Evolutionary conservation across 1,284 basidiomycete species (phyloP).

Genomic region (Cryptococcus maquisensis): DNA sequence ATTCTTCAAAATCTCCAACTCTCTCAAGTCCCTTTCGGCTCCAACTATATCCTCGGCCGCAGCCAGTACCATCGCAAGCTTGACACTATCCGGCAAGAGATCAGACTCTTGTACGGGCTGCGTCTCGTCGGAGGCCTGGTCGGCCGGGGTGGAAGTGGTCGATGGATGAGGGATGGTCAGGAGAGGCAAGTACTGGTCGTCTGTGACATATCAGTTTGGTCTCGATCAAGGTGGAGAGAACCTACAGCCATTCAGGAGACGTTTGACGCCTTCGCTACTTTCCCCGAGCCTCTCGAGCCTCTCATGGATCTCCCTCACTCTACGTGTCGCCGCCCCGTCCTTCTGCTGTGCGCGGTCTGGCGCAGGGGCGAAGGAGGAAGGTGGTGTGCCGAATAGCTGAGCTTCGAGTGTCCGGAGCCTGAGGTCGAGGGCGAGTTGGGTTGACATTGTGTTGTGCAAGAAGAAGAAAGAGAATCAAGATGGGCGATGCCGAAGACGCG

Average conservation of each 20-base stretch:
- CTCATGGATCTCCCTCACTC: slow-evolving; percentile 20
- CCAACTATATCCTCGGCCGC: slow-evolving; percentile 31
- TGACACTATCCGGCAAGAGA: slow-evolving; percentile 25
- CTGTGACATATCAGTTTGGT: slow-evolving; percentile 10
- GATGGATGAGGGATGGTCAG: slow-evolving; percentile 5
- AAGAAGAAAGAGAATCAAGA: background rate
- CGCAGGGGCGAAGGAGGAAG: slow-evolving; percentile 4
- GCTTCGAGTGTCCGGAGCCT: slow-evolving; percentile 40
- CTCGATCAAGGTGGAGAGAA: background rate
- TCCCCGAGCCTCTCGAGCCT: slow-evolving; percentile 21
- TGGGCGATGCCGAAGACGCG: background rate
- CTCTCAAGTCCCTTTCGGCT: slow-evolving; percentile 39
- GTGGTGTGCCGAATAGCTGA: slow-evolving; percentile 26
- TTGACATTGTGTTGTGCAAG: background rate
- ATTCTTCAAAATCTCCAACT: slow-evolving; percentile 31
- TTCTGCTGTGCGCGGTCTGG: background rate
- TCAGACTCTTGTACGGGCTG: slow-evolving; percentile 14
- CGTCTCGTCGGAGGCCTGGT: background rate
- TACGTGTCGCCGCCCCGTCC: slow-evolving; percentile 4
- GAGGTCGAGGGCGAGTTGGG: slow-evolving; percentile 30
- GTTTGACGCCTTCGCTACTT: slow-evolving; percentile 31
- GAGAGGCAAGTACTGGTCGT: slow-evolving; percentile 34
- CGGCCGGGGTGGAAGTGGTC: background rate
- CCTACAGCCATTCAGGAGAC: slow-evolving; percentile 37
- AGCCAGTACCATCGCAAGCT: slow-evolving; percentile 36